phyloP scores from a whole-genome alignment of 768 basidiomycete genomes.

The Lactarius hengduanensis region DNA sequence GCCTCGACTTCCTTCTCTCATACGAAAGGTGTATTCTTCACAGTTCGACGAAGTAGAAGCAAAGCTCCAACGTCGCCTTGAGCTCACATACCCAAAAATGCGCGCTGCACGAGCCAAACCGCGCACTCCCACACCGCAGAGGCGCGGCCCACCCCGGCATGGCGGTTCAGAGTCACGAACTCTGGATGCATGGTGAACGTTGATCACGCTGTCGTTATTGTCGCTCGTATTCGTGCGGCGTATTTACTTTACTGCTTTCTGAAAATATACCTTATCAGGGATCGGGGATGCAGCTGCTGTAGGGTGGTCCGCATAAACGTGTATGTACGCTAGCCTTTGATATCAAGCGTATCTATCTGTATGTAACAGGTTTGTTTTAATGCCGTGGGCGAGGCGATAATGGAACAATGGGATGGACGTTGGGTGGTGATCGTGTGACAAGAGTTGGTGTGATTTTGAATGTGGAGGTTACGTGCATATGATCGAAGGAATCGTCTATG shows the following conservation, averaged over 20 bases:
- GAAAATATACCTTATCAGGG: constrained; percentile 14
- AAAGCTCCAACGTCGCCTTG: constrained; percentile 59
- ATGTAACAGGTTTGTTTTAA: constrained; percentile 24
- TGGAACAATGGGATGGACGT: constrained; percentile 8
- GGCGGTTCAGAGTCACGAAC: constrained; percentile 18
- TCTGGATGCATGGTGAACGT: constrained; percentile 18
- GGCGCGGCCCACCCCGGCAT: constrained; percentile 19
- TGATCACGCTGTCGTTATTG: constrained; percentile 6
- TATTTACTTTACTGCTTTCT: constrained; percentile 4
- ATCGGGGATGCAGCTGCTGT: constrained; percentile 14
- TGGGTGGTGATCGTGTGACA: constrained; percentile 17
- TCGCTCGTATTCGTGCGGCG: constrained; percentile 12
- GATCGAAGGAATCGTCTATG: constrained; percentile 21
- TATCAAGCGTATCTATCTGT: constrained; percentile 25
- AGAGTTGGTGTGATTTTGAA: constrained; percentile 3
- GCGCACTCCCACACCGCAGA: constrained; percentile 25
- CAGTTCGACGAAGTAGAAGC: constrained; percentile 76
- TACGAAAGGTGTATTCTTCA: constrained; percentile 6
- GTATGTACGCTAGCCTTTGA: constrained; percentile 24
- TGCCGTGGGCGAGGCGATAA: constrained; percentile 16
- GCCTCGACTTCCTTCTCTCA: constrained; percentile 1
- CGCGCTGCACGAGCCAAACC: constrained; percentile 22
- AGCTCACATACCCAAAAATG: constrained; percentile 58
- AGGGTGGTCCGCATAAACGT: constrained; percentile 9
- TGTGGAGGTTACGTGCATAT: constrained; percentile 8